Percentiles rank a stretch among this genome's conserved stretches.
Conservation (phyloP, 2,329 filamentous ascomycete species). For the Cercospora beticola region DNA sequence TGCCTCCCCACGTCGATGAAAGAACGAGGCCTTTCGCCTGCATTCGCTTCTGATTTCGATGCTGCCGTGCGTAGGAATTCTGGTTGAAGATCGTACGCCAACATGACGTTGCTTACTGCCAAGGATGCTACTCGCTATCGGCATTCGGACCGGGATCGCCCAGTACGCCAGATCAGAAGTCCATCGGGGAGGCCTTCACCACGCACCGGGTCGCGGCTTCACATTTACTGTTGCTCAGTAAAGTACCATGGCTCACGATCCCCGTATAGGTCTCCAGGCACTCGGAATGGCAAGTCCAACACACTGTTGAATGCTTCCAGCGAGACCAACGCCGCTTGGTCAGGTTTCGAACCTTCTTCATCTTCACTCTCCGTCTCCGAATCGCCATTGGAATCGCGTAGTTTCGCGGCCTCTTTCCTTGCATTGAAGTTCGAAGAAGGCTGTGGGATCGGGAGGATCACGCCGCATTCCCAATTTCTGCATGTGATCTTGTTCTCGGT, state of each 20-base stretch:
- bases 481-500: conserved; percentile 72
- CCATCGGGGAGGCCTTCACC: not conserved
- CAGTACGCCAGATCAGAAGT: not conserved
- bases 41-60: not conserved
- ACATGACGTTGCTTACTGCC: not conserved
- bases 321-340: conserved; percentile 9
- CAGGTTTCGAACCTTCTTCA: conserved; percentile 6
- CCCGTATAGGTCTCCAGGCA: conserved; percentile 56
- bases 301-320: conserved; percentile 52
- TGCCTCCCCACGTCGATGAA: not conserved
- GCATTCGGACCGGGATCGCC: not conserved
- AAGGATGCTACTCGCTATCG: not conserved
- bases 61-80: not conserved
- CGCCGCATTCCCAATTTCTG: conserved; percentile 94
- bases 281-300: conserved; percentile 64
- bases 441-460: conserved; percentile 50
- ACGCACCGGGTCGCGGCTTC: not conserved
- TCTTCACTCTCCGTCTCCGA: conserved; percentile 24
- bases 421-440: not conserved
- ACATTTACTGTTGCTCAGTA: conserved; percentile 24
- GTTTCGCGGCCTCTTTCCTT: not conserved
- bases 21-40: not conserved
- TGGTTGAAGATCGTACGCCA: not conserved
- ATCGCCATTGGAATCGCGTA: conserved; percentile 16
- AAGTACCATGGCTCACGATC: conserved; percentile 49